Conservation (phyloP, 1,139 yeast genomes). For the Blastobotrys arbuscula region DNA sequence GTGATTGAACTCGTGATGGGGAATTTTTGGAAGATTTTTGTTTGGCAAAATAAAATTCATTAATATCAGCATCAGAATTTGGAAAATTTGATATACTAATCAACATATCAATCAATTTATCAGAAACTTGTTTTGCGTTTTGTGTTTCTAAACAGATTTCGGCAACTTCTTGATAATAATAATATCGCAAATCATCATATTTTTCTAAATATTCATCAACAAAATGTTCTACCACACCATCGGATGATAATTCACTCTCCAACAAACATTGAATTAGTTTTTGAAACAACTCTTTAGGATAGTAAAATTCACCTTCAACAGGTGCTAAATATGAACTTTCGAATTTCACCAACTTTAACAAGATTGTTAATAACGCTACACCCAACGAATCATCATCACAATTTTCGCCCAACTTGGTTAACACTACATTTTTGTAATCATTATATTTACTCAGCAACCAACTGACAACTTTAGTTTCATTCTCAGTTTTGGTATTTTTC, state of each 20-base stretch:
- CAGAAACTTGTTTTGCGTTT: constrained; percentile 11
- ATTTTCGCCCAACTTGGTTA: constrained; percentile 29
- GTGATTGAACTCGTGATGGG: constrained; percentile 45
- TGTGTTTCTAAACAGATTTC: constrained; percentile 13
- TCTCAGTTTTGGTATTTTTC: constrained; percentile 32
- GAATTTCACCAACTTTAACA: constrained; percentile 54
- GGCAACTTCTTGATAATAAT: constrained; percentile 23
- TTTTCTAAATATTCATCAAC: constrained; percentile 47
- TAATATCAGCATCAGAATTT: constrained; percentile 28
- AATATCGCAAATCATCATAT: constrained; percentile 35
- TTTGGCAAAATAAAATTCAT: constrained; percentile 29
- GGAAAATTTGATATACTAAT: constrained; percentile 18
- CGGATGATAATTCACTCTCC: constrained; percentile 27
- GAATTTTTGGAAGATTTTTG: constrained; percentile 42
- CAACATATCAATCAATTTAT: constrained; percentile 13
- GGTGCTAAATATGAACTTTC: constrained; percentile 54
- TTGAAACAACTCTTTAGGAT: constrained; percentile 55
- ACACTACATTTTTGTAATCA: constrained; percentile 45
- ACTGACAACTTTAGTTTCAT: constrained; percentile 35
- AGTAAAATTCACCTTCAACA: constrained; percentile 46
- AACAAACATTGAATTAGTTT: constrained; percentile 47
- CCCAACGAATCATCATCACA: constrained; percentile 37
- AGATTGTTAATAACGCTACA: constrained; percentile 53
- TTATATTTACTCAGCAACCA: constrained; percentile 65
- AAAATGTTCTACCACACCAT: constrained; percentile 56